A percentile compares a stretch with the other conserved stretches of the same genome.
phyloP scores from a whole-genome alignment of 306 rosid genomes.

The Begonia peltatifolia region DNA sequence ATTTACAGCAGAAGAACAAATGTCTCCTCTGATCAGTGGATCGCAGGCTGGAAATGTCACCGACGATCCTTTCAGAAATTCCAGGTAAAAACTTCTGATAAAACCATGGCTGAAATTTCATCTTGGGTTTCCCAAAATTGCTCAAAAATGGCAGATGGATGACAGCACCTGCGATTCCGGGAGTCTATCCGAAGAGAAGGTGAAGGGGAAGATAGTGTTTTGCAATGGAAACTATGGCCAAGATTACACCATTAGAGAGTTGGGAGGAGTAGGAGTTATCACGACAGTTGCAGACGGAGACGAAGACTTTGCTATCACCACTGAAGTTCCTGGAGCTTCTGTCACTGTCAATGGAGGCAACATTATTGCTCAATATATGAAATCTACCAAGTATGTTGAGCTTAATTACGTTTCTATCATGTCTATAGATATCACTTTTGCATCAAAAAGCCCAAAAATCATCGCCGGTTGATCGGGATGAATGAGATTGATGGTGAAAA shows the following conservation, averaged over 20 bases:
- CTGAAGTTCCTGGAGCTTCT: slow-evolving; percentile 4
- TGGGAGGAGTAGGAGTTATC: no score
- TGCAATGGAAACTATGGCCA: background rate
- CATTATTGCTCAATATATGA: background rate
- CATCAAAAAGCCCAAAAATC: no score
- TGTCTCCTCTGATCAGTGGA: slow-evolving; percentile 4
- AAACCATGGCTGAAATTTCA: background rate
- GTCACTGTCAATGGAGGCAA: background rate
- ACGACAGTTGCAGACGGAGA: no score
- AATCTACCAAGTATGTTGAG: background rate
- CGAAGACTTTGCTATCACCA: background rate
- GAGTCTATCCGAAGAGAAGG: slow-evolving; percentile 1
- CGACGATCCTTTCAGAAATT: no score
- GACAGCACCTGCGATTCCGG: background rate
- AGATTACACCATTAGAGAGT: no score
- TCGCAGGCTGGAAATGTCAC: background rate
- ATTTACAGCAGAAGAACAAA: background rate
- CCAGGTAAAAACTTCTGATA: no score
- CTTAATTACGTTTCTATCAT: no score
- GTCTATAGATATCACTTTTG: no score
- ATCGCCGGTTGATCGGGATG: no score
- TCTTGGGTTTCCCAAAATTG: background rate
- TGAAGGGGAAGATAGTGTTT: slow-evolving; percentile 25
- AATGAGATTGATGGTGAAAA: no score
- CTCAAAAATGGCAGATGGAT: background rate